Percentiles rank a stretch among this genome's conserved stretches.
These are phyloP conservation scores for Hanseniaspora taiwanica DNA, from an alignment of 805 yeast species.

Conservation along the genomic window DNA sequence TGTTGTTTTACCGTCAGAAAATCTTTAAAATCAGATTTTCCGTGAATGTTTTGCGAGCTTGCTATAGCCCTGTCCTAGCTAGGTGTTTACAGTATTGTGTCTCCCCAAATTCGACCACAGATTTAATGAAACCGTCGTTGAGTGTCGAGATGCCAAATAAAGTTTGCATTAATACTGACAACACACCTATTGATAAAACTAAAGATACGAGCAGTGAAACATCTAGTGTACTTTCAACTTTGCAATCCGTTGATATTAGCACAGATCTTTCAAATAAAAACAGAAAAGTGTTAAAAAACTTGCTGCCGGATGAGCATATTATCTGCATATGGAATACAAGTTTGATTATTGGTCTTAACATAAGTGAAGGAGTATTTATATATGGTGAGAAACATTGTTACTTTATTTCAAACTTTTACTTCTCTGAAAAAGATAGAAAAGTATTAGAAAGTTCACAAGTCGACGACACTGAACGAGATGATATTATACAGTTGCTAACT, in stretches of 20 bases:
- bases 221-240: conserved; percentile 34
- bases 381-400: conserved; percentile 54
- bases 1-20: background rate
- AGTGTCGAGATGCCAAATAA: background rate
- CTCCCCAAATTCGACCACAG: background rate
- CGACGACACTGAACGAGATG: conserved; percentile 48
- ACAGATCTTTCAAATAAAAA: conserved; percentile 38
- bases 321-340: conserved; percentile 65
- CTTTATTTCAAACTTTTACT: conserved; percentile 52
- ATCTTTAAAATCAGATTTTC: background rate
- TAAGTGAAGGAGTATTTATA: conserved; percentile 62
- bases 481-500: conserved; percentile 50
- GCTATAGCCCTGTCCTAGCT: background rate
- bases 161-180: background rate
- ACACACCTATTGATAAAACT: background rate
- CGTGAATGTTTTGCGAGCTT: background rate
- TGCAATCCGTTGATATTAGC: conserved; percentile 22
- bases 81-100: background rate
- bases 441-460: conserved; percentile 57
- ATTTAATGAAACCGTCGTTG: background rate
- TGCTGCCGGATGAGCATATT: conserved; percentile 59
- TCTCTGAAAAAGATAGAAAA: conserved; percentile 32
- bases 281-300: conserved; percentile 56
- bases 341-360: conserved; percentile 61
- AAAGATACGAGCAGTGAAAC: conserved; percentile 19